Evolutionary conservation across 1,139 yeast genomes (phyloP).

Genomic region (Scheffersomyces segobiensis): DNA sequence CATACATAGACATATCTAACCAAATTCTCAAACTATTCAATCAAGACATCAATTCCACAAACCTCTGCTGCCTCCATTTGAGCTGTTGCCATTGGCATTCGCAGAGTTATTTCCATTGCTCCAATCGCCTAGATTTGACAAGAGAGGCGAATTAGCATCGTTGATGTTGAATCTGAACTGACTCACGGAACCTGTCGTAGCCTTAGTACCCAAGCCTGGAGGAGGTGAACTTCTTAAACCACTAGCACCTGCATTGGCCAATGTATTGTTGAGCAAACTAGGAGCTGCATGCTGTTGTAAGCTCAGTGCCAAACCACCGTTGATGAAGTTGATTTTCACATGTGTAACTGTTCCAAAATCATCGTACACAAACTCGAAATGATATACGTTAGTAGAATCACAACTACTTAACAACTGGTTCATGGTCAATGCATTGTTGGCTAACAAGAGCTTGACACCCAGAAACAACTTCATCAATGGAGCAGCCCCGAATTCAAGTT

Average conservation of each 20-base stretch:
- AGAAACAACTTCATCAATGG: conserved; percentile 36
- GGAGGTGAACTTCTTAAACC: not conserved
- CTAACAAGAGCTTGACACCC: conserved; percentile 28
- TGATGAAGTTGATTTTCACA: conserved; percentile 27
- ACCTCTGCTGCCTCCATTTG: conserved; percentile 2
- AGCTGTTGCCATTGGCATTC: not conserved
- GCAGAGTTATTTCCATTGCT: not conserved
- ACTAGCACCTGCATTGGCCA: not conserved
- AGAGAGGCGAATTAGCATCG: not conserved
- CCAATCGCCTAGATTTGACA: not conserved
- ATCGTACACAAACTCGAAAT: conserved; percentile 49
- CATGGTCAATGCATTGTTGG: conserved; percentile 30
- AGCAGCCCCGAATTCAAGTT: conserved; percentile 41
- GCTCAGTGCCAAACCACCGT: not conserved
- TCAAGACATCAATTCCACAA: conserved; percentile 4
- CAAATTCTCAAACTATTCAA: not conserved
- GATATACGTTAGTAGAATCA: conserved; percentile 26
- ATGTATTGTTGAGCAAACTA: not conserved
- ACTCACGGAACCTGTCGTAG: not conserved
- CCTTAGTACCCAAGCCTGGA: not conserved
- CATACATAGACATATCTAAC: not conserved
- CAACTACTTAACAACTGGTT: conserved; percentile 45
- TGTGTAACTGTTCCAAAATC: conserved; percentile 50
- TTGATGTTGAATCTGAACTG: not conserved
- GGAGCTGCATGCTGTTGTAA: not conserved